Evolutionary conservation across 345 rosid species (phyloP).

Genomic region (Citrus inodora): DNA sequence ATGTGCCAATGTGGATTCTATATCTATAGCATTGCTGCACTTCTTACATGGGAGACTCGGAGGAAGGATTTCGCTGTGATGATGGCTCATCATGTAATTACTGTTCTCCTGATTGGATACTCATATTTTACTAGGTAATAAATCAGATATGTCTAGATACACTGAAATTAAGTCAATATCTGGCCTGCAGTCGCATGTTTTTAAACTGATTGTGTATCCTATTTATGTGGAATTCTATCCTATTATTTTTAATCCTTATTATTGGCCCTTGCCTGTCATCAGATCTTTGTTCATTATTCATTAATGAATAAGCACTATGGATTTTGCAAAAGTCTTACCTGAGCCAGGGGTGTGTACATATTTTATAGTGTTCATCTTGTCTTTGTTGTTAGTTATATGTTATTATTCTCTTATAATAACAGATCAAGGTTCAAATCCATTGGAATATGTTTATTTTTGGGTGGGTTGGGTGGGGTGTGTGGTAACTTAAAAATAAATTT

Average conservation of each 20-base stretch:
- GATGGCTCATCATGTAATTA: slow-evolving; percentile 98
- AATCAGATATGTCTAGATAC: neutral
- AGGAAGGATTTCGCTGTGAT: slow-evolving; percentile 94
- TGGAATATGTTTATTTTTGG: too few species aligned
- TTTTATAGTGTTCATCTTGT: neutral
- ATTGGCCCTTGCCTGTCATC: neutral
- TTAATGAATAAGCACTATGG: neutral
- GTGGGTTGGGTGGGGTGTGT: too few species aligned
- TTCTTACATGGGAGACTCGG: slow-evolving; percentile 90
- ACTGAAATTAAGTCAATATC: neutral
- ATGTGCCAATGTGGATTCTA: slow-evolving; percentile 98
- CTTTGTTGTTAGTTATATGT: neutral
- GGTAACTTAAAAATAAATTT: too few species aligned
- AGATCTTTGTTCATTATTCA: neutral
- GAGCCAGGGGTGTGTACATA: neutral
- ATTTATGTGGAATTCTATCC: neutral
- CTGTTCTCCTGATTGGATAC: slow-evolving; percentile 70
- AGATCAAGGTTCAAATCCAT: neutral
- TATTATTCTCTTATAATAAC: neutral
- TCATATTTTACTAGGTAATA: slow-evolving; percentile 76
- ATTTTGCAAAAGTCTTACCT: neutral
- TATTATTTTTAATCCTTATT: neutral
- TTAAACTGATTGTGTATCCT: neutral
- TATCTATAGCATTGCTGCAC: slow-evolving; percentile 75
- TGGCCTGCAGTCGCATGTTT: slow-evolving; percentile 2